Evolutionary conservation across 2,329 filamentous ascomycete genomes (phyloP).

Genomic region (Moelleriella libera): DNA sequence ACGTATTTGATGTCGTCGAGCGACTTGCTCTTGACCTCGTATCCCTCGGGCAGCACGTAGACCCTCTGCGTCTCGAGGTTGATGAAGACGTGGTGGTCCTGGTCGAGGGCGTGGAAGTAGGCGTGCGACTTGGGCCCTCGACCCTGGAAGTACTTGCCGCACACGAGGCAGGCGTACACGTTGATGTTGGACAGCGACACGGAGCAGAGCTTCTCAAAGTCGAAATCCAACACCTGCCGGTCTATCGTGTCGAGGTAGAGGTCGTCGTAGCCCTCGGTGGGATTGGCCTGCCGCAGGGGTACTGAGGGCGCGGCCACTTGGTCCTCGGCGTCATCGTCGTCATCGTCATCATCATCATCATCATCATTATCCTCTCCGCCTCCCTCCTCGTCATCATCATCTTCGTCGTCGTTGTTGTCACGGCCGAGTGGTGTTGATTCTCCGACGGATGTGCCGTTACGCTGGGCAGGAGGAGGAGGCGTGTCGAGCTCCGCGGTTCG

Average conservation of each 20-base stretch:
- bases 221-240: constrained; percentile 85
- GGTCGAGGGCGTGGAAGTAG: constrained; percentile 93
- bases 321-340: constrained; percentile 16
- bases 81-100: constrained; percentile 94
- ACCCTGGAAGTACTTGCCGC: constrained; percentile 95
- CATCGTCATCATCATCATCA: background rate
- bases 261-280: constrained; percentile 81
- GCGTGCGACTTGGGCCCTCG: constrained; percentile 88
- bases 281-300: constrained; percentile 58
- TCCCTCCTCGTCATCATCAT: background rate
- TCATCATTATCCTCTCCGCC: background rate
- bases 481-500: constrained; percentile 32
- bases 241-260: constrained; percentile 97
- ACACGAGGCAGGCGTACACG: constrained; percentile 93
- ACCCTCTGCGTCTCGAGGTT: constrained; percentile 91
- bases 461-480: constrained; percentile 7
- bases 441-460: constrained; percentile 15
- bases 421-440: constrained; percentile 5
- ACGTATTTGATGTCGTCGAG: constrained; percentile 98
- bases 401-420: background rate
- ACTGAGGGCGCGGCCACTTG: constrained; percentile 26
- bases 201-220: constrained; percentile 97
- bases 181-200: constrained; percentile 96
- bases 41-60: constrained; percentile 87
- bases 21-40: constrained; percentile 88